Conservation (phyloP, 2,329 filamentous ascomycete genomes). For the Eutypella sp. region DNA sequence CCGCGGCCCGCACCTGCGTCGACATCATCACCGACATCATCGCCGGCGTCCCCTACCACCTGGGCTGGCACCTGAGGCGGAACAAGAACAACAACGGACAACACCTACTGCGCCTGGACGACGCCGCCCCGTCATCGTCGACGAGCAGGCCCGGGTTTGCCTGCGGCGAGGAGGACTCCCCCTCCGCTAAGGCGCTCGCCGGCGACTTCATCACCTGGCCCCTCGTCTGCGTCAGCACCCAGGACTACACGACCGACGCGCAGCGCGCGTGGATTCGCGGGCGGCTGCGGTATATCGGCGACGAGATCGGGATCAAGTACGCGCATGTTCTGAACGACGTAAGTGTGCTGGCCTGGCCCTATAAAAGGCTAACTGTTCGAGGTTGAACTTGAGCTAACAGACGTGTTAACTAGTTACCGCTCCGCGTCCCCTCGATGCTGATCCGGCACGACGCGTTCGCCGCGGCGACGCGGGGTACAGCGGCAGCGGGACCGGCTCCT, state of each 20-base stretch:
- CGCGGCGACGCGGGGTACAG: constrained; percentile 37
- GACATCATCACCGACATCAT: constrained; percentile 55
- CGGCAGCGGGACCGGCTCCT: not conserved
- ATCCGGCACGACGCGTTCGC: constrained; percentile 50
- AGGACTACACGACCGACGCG: constrained; percentile 55
- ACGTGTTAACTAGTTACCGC: constrained; percentile 50
- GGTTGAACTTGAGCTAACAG: too few species aligned
- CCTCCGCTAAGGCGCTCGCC: constrained; percentile 47
- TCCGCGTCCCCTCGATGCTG: constrained; percentile 59
- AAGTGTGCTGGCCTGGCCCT: too few species aligned
- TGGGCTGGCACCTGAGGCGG: constrained; percentile 53
- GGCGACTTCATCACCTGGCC: constrained; percentile 59
- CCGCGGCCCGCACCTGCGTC: constrained; percentile 44
- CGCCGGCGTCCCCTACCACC: constrained; percentile 55
- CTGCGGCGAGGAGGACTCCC: constrained; percentile 44
- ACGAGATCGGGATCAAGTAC: constrained; percentile 54
- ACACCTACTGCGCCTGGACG: too few species aligned
- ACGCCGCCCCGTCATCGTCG: constrained; percentile 41
- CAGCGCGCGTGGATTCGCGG: constrained; percentile 53
- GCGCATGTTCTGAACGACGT: constrained; percentile 51
- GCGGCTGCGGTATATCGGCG: constrained; percentile 48
- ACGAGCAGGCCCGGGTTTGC: constrained; percentile 44
- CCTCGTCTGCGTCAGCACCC: constrained; percentile 46
- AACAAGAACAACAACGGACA: too few species aligned
- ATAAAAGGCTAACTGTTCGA: too few species aligned